Percentiles rank a stretch among this genome's conserved stretches.
phyloP scores from a whole-genome alignment of 2,329 filamentous ascomycete genomes.

The Pezicula radicicola region DNA sequence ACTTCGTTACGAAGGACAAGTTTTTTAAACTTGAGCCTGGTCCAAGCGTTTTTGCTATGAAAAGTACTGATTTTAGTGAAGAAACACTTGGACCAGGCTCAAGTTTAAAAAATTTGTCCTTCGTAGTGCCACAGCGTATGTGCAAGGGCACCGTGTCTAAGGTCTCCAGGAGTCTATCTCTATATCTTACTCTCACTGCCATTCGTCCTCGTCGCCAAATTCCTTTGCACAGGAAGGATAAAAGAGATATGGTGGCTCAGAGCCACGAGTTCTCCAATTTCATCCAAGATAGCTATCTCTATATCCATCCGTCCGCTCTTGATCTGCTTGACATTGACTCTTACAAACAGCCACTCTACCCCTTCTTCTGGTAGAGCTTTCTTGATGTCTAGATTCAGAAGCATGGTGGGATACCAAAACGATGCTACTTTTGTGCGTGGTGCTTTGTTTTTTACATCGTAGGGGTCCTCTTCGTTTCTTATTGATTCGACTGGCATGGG shows the following conservation, averaged over 20 bases:
- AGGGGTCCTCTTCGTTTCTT: constrained; percentile 25
- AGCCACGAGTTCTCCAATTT: constrained; percentile 60
- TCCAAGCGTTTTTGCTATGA: too few relatives aligned
- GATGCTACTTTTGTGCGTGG: constrained; percentile 26
- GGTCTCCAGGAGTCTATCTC: background rate
- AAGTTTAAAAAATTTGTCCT: too few relatives aligned
- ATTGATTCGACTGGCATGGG: constrained; percentile 60
- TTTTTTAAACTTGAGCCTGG: too few relatives aligned
- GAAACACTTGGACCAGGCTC: too few relatives aligned
- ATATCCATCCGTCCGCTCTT: constrained; percentile 72
- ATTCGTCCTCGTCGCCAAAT: constrained; percentile 34
- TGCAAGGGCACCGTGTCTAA: background rate
- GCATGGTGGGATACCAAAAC: constrained; percentile 52
- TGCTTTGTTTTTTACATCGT: constrained; percentile 17
- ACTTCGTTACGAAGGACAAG: too few relatives aligned
- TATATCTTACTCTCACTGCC: constrained; percentile 12
- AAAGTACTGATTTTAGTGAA: too few relatives aligned
- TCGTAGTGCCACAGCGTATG: background rate
- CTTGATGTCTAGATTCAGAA: constrained; percentile 76
- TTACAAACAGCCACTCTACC: constrained; percentile 68
- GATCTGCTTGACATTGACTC: constrained; percentile 63
- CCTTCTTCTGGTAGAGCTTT: constrained; percentile 65
- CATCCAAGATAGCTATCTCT: constrained; percentile 66
- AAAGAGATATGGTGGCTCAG: constrained; percentile 66
- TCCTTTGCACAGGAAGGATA: constrained; percentile 61